A percentile compares a stretch with the other conserved stretches of the same genome.
These are phyloP conservation scores for Graphilbum sp. DNA, from an alignment of 2,329 filamentous ascomycete genomes.

Conservation along the genomic window DNA sequence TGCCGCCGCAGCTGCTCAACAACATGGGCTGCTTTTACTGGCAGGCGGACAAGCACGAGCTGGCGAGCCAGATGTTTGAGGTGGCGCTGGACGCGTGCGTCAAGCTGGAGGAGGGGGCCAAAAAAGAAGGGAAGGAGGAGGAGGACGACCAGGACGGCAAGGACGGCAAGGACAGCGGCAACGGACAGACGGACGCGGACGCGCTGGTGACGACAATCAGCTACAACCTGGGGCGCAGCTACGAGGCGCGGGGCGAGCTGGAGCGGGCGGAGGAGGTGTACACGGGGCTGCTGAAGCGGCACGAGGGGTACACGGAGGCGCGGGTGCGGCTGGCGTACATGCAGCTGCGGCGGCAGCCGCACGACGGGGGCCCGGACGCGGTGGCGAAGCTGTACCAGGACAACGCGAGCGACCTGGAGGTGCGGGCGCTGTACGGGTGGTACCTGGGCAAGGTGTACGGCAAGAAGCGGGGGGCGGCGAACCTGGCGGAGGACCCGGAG, in stretches of 20 bases:
- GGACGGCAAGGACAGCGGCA: neutral
- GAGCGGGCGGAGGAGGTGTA: conserved; percentile 83
- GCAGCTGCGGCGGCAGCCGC: conserved; percentile 61
- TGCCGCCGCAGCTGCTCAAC: conserved; percentile 85
- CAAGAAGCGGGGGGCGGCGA: conserved; percentile 63
- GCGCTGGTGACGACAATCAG: conserved; percentile 89
- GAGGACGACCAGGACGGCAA: conserved; percentile 32
- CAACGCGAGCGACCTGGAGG: conserved; percentile 73
- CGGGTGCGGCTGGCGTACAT: conserved; percentile 82
- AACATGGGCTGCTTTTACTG: conserved; percentile 96
- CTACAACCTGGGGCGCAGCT: conserved; percentile 88
- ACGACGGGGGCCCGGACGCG: conserved; percentile 72
- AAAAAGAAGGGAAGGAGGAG: too few relatives aligned
- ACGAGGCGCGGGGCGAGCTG: conserved; percentile 66
- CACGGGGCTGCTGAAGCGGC: conserved; percentile 66
- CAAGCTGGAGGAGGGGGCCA: conserved; percentile 59
- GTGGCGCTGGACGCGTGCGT: conserved; percentile 80
- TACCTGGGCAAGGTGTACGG: conserved; percentile 68
- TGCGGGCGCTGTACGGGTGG: conserved; percentile 88
- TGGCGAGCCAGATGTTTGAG: conserved; percentile 78
- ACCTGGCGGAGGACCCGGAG: conserved; percentile 78
- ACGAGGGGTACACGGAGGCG: conserved; percentile 86
- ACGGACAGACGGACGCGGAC: conserved; percentile 55
- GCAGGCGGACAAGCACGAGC: conserved; percentile 64
- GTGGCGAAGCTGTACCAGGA: conserved; percentile 75